Evolutionary conservation across 2,329 filamentous ascomycete genomes (phyloP), one percentile per base, ranked within the genome.

Genomic region (Colletotrichum theobromicola): DNA sequence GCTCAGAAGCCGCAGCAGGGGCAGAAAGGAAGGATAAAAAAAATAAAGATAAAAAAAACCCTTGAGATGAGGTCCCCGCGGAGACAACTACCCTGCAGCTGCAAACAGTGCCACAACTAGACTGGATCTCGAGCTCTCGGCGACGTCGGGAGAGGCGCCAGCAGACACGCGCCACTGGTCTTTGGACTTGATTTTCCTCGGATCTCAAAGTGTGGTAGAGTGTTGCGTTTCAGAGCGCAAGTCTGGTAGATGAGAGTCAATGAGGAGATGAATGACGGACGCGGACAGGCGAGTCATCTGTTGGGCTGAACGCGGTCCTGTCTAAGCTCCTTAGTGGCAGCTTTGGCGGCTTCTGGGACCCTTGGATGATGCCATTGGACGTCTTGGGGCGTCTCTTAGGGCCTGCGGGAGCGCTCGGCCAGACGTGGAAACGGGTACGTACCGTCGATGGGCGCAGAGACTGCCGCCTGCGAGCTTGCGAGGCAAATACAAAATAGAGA

Each of bases 341-440:
- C 57, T 21, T 63, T 30, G 46, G 68, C n/a, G 57, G 62, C 55
- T 70, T 72, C 69, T 72, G 50, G 63, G 58, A 67, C 46, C 72
- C 69, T 72, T 72, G 72, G 62, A 75, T 75, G 72, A 75, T 75
- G 72, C 68, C 69, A 75, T 75, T 75, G 57, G 57, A 67, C 46
- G 13, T 35, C 30, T 13, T n/a, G 30, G n/a, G 57, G 28, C 30
- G 62, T 62, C 21, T 60, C 7, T 57, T 62, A n/a, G 65, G 50
- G 32, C 34, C 65, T 28, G 53, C 53, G 34, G 34, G 53, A 67
- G 34, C 53, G 37, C 35, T 62, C 57, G 26, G 42, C 66, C 58
- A 63, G 34, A 35, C 35, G 12, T 34, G 35, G 24, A 28, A 7
- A 50, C 5, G 32, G 30, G 42, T 55, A 68, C 66, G 66, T 68